Base-by-base conservation (phyloP, 2,329 filamentous ascomycete species). In the Xylaria sp. region DNA sequence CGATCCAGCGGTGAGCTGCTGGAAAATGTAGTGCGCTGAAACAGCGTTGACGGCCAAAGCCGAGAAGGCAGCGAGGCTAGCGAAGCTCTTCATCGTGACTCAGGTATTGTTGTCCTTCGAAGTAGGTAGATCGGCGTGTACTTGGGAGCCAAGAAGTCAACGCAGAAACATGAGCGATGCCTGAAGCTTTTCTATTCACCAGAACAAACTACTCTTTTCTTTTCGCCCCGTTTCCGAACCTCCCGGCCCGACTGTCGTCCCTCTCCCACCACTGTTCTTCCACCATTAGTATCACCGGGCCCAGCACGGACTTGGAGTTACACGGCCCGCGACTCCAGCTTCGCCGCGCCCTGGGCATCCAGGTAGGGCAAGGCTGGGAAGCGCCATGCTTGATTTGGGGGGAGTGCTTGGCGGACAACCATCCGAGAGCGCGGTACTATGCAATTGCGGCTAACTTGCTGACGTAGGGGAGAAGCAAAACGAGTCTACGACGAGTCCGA, bases 1-100 rank as follows among this genome's bases (percentile, higher is more conserved):
- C 15, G 75, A 67, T 39, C 75, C 80, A 20, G 78, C 67, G 6
- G 75, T 76, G 53, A 82, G 70, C 68, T 80, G 76, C 68, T 82
- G 77, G 76, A 82, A 82, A 70, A 82, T 81, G 76, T 83, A 83
- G 68, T 82, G 81, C 1, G 75, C 80, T 1, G 78, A 78, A 8
- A 75, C 81, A 13, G 76, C 68, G 65, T 75, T 75, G 28, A 72
- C 74, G 48, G 76, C 77, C 12, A 82, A 73, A 12, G 78, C 75
- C 53, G 79, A 72, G 59, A 73, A 72, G 60, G 74, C 76, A 10
- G 75, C 74, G 63, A 79, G 45, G 70, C 72, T 72, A 56, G 71
- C 48, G 70, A 78, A 63, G 68, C 68, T 70, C 75, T 78, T 79
- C 80, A 81, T 82, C 34, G 25, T 63, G 52, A 55, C 23, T 52